Evolutionary conservation across 2,329 filamentous ascomycete genomes (phyloP), one percentile per base, ranked within the genome.

Genomic region (Polytolypa hystricis): DNA sequence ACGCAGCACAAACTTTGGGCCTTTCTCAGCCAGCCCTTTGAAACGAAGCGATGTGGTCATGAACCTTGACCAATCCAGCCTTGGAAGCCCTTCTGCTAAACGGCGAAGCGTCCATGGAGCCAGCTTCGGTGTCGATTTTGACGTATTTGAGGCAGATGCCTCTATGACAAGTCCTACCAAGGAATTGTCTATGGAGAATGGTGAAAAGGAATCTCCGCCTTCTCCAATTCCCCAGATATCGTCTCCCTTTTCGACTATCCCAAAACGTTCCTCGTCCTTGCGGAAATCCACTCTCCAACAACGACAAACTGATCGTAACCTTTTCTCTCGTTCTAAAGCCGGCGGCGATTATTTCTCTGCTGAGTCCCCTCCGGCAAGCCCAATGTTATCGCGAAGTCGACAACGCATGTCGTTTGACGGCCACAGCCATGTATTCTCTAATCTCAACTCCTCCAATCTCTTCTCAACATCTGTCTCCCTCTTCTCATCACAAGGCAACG

Each of bases 31-130:
- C 4, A 94, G 89, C 55, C 87, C 89, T 4, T 65, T 96, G 48
- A 95, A 96, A 70, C 79, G 91, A 49, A 89, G 81, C 53, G 89
- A 96, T 64, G 81, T 83, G 29, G 80, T 81, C 35, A 89, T 93
- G 82, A 85, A 84, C 51, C 65, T 93, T 33, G 87, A 93, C 51
- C 81, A 84, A 45, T 70, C 77, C 18, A 39, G 28, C 14, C 26
- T 49, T 69, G 82, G 38, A 83, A 83, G 47, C 52, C 89, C 91
- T 0, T 83, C 89, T 41, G 84, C 87, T 31, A 95, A 95, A 67
- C 75, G 91, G 46, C 77, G 91, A 51, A 95, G 87, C 60, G 62
- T 93, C 48, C 84, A 94, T 56, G 81, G 81, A 29, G 69, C 79
- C n/a, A 74, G 64, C 47, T 67, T 79, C 43, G 69, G 70, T 30